Base-by-base conservation (phyloP, 1,284 basidiomycete species). In the Tilletia caries region DNA sequence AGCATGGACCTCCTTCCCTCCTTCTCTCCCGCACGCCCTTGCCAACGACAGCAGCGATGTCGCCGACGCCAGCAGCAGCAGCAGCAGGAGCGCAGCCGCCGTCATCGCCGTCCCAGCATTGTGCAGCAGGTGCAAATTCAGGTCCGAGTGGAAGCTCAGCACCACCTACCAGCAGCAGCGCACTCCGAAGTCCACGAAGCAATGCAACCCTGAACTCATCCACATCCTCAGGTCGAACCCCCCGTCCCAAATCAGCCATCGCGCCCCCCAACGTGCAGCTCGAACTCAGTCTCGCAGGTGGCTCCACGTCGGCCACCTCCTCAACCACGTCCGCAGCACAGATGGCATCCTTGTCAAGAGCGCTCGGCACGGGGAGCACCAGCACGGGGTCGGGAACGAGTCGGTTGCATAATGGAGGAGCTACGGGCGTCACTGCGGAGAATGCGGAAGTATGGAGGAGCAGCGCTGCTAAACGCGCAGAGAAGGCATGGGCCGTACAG, bases 401-500 rank as follows among this genome's bases (percentile, higher is more conserved):
- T 44, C 71, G 37, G 10, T 66, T n/a, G 65, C 46, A 50, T 29
- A 33, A 50, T 29, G 65, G 32, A 10, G 54, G 65, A 33, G 12
- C 65, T 27, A 33, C 32, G 10, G 29, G 41, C 44, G 25, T 52
- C 50, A 52, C 15, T 4, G 52, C 66, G 3, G 67, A 33, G 20
- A 64, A 60, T 29, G 62, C 33, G 29, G 68, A 68, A 20, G 46
- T 77, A 3, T 83, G 81, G 81, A 73, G 73, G 48, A 80, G 72
- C 34, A 72, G 73, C n/a, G 80, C 76, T 10, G 81, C 80, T 3
- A 77, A 76, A 66, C 64, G 77, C 15, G 80, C 81, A 2, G 79
- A 82, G 60, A 76, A 73, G 64, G 72, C 69, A 23, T 83, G 81
- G 81, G 79, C 79, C 1, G 44, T 75, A 8, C 80, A 82, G 67